Percentiles rank a stretch among this genome's conserved stretches.
phyloP scores from a whole-genome alignment of 129 eudicot species.

The Artemisia argyi region DNA sequence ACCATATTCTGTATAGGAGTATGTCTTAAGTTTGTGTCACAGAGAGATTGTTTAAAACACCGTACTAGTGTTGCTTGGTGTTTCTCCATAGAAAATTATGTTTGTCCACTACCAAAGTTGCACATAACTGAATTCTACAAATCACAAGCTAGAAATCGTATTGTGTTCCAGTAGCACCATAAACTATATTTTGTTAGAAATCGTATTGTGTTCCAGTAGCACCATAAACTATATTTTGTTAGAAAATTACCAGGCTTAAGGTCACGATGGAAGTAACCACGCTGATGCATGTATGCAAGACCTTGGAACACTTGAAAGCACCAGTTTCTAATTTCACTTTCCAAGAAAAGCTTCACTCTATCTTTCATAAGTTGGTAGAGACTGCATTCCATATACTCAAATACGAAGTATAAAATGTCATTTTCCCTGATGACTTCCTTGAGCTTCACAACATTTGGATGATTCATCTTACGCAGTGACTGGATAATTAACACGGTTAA shows the following conservation, averaged over 20 bases:
- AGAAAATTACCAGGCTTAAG: constrained; percentile 87
- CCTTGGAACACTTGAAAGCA: constrained; percentile 99
- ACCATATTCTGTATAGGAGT: no score
- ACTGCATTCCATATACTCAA: constrained; percentile 98
- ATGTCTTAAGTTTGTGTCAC: no score
- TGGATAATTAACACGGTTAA: constrained; percentile 32
- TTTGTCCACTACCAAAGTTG: no score
- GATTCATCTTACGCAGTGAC: constrained; percentile 95
- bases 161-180: no score
- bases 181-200: background rate
- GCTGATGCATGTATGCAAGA: constrained; percentile 94
- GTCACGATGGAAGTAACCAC: constrained; percentile 97
- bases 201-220: no score
- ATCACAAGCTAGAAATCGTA: no score
- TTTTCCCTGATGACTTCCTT: constrained; percentile 96
- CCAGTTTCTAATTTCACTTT: constrained; percentile 87
- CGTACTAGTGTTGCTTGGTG: no score
- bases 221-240: background rate
- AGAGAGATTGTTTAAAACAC: no score
- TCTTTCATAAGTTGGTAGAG: constrained; percentile 92
- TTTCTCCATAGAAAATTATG: no score
- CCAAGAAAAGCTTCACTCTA: constrained; percentile 71
- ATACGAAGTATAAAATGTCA: constrained; percentile 89
- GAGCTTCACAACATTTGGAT: constrained; percentile 95
- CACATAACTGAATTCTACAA: no score